phyloP scores from a whole-genome alignment of 495 filamentous ascomycete species.

The Penicillium angulare region DNA sequence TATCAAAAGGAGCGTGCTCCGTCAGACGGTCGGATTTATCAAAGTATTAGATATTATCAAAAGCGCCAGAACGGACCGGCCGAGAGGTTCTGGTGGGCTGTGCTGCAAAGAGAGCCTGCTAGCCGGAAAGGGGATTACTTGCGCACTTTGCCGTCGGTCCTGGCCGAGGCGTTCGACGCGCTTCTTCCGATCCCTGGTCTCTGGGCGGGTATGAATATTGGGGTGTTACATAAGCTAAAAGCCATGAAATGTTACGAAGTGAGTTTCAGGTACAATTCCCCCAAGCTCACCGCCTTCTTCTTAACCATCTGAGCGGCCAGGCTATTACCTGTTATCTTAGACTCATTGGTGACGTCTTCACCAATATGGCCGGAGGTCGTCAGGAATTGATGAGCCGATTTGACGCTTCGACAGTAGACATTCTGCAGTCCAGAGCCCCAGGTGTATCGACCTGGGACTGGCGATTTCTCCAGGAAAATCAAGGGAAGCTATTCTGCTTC shows the following conservation, averaged over 20 bases:
- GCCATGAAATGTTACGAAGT: constrained; percentile 13
- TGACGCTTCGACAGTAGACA: not conserved
- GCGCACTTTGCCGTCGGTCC: not conserved
- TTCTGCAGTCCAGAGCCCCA: constrained; percentile 4
- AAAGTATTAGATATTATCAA: constrained; percentile 4
- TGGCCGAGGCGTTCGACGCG: constrained; percentile 1
- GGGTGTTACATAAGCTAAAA: constrained; percentile 9
- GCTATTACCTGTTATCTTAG: constrained; percentile 7
- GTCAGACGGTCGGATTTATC: constrained; percentile 5
- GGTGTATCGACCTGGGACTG: constrained; percentile 2
- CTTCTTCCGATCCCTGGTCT: constrained; percentile 7
- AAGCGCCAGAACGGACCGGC: not conserved
- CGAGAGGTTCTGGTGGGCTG: constrained; percentile 6
- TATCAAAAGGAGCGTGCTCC: not conserved
- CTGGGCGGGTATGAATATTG: constrained; percentile 11
- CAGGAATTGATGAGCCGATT: not conserved
- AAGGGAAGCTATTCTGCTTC: constrained; percentile 1
- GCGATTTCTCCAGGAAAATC: not conserved
- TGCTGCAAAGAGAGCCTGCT: constrained; percentile 2
- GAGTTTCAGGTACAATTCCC: not conserved
- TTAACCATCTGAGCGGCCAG: not conserved
- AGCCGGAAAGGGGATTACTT: constrained; percentile 6
- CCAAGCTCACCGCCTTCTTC: too few species aligned
- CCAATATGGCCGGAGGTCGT: not conserved
- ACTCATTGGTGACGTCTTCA: constrained; percentile 2